Percentiles rank a stretch among this genome's conserved stretches.
Evolutionary conservation across 2,329 filamentous ascomycete species (phyloP).

Genomic region (Calonectria hongkongensis): DNA sequence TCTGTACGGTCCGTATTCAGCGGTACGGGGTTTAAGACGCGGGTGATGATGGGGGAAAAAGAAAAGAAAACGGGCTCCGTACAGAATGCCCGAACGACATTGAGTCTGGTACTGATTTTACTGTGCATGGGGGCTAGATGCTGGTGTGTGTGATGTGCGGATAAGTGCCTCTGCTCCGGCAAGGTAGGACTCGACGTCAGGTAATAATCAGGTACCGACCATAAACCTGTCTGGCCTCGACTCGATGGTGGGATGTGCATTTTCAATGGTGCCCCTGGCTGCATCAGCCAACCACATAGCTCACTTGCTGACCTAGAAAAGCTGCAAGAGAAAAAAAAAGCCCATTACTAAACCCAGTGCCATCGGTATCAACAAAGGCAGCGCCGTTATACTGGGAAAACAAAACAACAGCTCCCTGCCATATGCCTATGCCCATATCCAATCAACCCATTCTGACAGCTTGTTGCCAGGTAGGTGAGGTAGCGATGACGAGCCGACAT

Average conservation of each 20-base stretch:
- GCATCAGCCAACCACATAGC: conserved; percentile 25
- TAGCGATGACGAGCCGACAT: conserved; percentile 19
- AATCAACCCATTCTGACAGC: conserved; percentile 6
- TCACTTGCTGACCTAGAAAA: neutral
- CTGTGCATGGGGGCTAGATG: conserved; percentile 1
- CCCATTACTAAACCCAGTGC: neutral
- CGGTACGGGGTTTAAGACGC: neutral
- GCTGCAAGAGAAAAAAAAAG: conserved; percentile 6
- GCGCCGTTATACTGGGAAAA: neutral
- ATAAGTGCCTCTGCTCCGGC: conserved; percentile 13
- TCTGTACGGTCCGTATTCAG: conserved; percentile 1
- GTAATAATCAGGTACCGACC: conserved; percentile 43
- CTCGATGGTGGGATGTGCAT: conserved; percentile 33
- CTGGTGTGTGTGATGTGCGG: conserved; percentile 14
- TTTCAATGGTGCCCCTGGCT: conserved; percentile 20
- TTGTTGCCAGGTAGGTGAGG: conserved; percentile 14
- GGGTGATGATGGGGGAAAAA: neutral
- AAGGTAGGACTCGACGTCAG: conserved; percentile 34
- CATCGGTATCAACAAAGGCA: neutral
- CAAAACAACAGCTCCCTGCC: neutral
- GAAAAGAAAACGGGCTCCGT: neutral
- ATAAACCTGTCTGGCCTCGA: conserved; percentile 31
- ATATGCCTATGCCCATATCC: neutral
- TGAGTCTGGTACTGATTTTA: conserved; percentile 9
- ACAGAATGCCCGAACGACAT: conserved; percentile 5